Percentiles rank a stretch among this genome's conserved stretches.
These are phyloP conservation scores for Byssochlamys sp. DNA, from an alignment of 2,329 filamentous ascomycete genomes.

Conservation along the genomic window DNA sequence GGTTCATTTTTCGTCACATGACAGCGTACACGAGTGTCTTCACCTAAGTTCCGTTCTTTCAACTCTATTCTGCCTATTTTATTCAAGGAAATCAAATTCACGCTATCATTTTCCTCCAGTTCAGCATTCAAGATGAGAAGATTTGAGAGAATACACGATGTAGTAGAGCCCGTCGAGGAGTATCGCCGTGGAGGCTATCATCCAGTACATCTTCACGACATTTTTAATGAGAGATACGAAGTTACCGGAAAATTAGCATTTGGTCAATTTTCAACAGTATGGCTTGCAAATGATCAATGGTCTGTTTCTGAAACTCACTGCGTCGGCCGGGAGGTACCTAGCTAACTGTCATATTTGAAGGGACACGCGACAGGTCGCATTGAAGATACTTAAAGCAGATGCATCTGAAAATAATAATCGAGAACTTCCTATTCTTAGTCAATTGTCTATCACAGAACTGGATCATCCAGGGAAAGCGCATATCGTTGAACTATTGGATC, in stretches of 20 bases:
- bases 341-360: constrained; percentile 7
- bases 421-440: constrained; percentile 13
- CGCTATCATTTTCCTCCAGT: too few species aligned
- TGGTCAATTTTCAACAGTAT: constrained; percentile 17
- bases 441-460: constrained; percentile 3
- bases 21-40: too few species aligned
- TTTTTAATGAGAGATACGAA: constrained; percentile 12
- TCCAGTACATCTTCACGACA: constrained; percentile 16
- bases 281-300: constrained; percentile 11
- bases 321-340: background rate
- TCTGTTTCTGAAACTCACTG: background rate
- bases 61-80: too few species aligned
- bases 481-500: constrained; percentile 14
- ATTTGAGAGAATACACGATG: constrained; percentile 14
- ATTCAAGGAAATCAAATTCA: too few species aligned
- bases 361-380: constrained; percentile 10
- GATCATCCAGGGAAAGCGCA: constrained; percentile 12
- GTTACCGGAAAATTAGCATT: constrained; percentile 12
- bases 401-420: constrained; percentile 8
- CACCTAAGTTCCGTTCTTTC: too few species aligned
- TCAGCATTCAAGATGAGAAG: constrained; percentile 7
- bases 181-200: constrained; percentile 18
- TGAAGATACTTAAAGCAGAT: constrained; percentile 14
- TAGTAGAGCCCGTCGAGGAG: constrained; percentile 16
- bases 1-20: too few species aligned